Conservation (phyloP, 805 yeast species). For the Starmerella tilneyi region DNA sequence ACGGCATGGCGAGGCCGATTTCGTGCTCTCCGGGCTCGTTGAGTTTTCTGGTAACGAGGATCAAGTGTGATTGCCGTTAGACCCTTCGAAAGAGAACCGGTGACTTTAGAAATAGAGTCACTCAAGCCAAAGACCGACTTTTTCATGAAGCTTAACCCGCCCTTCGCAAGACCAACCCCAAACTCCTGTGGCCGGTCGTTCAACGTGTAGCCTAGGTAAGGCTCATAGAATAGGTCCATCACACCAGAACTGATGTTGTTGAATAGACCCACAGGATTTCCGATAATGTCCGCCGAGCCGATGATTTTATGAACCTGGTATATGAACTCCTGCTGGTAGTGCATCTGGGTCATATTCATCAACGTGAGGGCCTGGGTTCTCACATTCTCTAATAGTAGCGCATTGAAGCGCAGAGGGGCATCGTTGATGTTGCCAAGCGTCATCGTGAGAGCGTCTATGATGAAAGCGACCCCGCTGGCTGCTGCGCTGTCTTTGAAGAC, state of each 20-base stretch:
- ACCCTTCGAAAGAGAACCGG: slow-evolving; percentile 93
- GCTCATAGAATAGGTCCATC: slow-evolving; percentile 92
- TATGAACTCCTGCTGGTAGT: slow-evolving; percentile 83
- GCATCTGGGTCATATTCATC: slow-evolving; percentile 60
- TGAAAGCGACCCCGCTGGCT: slow-evolving; percentile 34
- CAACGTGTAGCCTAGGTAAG: slow-evolving; percentile 89
- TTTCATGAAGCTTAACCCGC: slow-evolving; percentile 86
- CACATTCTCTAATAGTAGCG: slow-evolving; percentile 77
- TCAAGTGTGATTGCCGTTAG: slow-evolving; percentile 85
- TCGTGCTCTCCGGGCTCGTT: slow-evolving; percentile 62
- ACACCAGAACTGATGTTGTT: slow-evolving; percentile 91
- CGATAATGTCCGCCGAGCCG: slow-evolving; percentile 93
- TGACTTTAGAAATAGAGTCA: slow-evolving; percentile 83
- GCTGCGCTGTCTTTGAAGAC: slow-evolving; percentile 37
- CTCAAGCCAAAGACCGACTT: slow-evolving; percentile 92
- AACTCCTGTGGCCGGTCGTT: slow-evolving; percentile 93
- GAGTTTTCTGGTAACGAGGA: slow-evolving; percentile 65
- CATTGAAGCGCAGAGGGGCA: slow-evolving; percentile 85
- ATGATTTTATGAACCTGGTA: slow-evolving; percentile 85
- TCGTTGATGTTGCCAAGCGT: slow-evolving; percentile 95
- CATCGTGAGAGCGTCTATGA: slow-evolving; percentile 82
- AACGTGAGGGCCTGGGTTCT: slow-evolving; percentile 74
- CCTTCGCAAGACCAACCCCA: slow-evolving; percentile 92
- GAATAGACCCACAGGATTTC: slow-evolving; percentile 95
- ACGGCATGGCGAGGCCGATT: slow-evolving; percentile 77